These are phyloP conservation scores for Colletotrichum filicis DNA, from an alignment of 2,329 filamentous ascomycete species.

Conservation along the genomic window DNA sequence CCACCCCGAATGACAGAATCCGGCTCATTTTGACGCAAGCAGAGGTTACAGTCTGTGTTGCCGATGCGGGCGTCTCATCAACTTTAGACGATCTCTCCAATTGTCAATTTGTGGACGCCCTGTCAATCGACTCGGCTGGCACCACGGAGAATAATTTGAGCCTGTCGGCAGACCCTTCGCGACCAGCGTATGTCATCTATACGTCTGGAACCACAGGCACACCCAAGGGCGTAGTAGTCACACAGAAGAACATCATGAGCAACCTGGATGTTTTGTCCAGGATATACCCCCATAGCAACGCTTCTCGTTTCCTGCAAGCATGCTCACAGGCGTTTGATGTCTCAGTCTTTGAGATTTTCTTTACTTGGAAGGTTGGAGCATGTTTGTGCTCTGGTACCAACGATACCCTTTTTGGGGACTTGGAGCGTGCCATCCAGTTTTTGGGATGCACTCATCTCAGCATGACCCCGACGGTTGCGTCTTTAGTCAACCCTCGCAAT, in stretches of 20 bases:
- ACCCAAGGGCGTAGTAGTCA: slow-evolving; percentile 84
- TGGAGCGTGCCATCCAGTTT: slow-evolving; percentile 73
- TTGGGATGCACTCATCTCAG: slow-evolving; percentile 82
- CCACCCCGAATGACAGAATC: slow-evolving; percentile 72
- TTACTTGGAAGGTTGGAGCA: slow-evolving; percentile 82
- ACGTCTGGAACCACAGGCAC: slow-evolving; percentile 85
- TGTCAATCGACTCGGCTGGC: slow-evolving; percentile 39
- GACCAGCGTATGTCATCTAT: slow-evolving; percentile 81
- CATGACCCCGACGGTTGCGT: slow-evolving; percentile 86
- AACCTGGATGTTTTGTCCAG: slow-evolving; percentile 76
- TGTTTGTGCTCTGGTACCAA: slow-evolving; percentile 81
- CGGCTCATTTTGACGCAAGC: slow-evolving; percentile 72
- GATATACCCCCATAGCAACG: slow-evolving; percentile 69
- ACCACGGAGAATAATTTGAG: slow-evolving; percentile 50
- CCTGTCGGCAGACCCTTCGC: slow-evolving; percentile 52
- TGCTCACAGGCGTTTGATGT: slow-evolving; percentile 90
- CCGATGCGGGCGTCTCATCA: slow-evolving; percentile 44
- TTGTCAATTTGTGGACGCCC: slow-evolving; percentile 47
- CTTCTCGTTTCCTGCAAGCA: slow-evolving; percentile 78
- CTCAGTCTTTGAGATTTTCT: slow-evolving; percentile 92
- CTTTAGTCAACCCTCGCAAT: slow-evolving; percentile 74
- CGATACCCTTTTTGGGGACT: slow-evolving; percentile 77
- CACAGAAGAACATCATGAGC: slow-evolving; percentile 79
- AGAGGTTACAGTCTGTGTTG: slow-evolving; percentile 56
- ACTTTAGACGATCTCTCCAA: slow-evolving; percentile 31